A percentile compares a stretch with the other conserved stretches of the same genome.
Evolutionary conservation across 1,284 basidiomycete genomes (phyloP).

Genomic region (Tylopilus sp.): DNA sequence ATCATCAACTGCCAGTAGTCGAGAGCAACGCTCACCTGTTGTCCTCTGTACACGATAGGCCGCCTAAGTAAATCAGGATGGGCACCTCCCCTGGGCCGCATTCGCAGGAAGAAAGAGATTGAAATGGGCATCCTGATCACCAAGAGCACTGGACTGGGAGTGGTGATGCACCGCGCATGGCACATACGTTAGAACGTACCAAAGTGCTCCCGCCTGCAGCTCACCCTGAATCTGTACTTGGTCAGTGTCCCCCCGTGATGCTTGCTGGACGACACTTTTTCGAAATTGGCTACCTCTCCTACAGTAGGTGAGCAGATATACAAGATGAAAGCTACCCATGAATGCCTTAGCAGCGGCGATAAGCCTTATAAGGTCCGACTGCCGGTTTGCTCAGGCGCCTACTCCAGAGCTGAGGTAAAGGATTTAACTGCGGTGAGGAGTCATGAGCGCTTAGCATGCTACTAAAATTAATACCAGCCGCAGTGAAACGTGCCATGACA

Average conservation of each 20-base stretch:
- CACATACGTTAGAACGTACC: neutral
- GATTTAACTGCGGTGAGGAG: neutral
- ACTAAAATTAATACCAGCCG: neutral
- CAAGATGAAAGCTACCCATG: neutral
- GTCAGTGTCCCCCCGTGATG: slow-evolving; percentile 74
- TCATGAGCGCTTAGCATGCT: too few relatives aligned
- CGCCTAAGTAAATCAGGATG: slow-evolving; percentile 86
- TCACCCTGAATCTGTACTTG: slow-evolving; percentile 86
- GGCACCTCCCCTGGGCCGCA: slow-evolving; percentile 61
- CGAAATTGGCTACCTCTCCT: slow-evolving; percentile 23
- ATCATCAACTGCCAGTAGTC: neutral
- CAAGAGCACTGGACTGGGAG: slow-evolving; percentile 64
- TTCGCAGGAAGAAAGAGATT: slow-evolving; percentile 86
- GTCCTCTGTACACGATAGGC: slow-evolving; percentile 94
- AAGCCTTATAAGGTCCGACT: neutral
- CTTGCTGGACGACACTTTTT: slow-evolving; percentile 60
- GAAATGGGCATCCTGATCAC: slow-evolving; percentile 77
- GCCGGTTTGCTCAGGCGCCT: too few relatives aligned
- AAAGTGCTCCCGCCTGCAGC: slow-evolving; percentile 8
- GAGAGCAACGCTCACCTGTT: slow-evolving; percentile 60
- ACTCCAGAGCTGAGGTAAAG: neutral
- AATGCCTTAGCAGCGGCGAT: slow-evolving; percentile 1
- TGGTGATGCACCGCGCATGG: neutral
- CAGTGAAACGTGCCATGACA: slow-evolving; percentile 6
- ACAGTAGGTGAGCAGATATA: neutral